Evolutionary conservation across 179 eudicot genomes (phyloP), one percentile per base, ranked within the genome.

Genomic region (Actinidia arguta): DNA sequence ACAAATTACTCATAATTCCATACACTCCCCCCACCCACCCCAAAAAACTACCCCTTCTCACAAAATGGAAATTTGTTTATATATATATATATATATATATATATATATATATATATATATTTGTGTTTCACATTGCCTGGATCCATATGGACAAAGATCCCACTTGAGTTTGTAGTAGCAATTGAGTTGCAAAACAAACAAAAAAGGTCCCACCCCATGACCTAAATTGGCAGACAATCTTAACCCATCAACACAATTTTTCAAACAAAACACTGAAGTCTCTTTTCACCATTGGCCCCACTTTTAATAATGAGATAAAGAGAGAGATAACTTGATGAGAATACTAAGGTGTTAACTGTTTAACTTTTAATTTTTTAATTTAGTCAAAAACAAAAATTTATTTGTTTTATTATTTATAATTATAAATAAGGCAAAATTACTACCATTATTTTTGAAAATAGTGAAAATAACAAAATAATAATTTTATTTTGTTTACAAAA

Each of bases 301-400:
- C 52, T 8, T 14, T 73, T 67, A 81, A 73, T 81, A 51, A 73
- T 81, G 73, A 71, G 58, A 54, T 36, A 14, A 47, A n/a, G 62
- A 39, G 61, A 36, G 18, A 70, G 11, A 11, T 4, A 14, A 31
- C 36, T 31, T 31, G 36, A 31, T 31, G 36, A 31, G 36, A 31
- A 31, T 2, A 31, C n/a, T n/a, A n/a, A n/a, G n/a, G n/a, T n/a
- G n/a, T n/a, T n/a, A n/a, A n/a, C n/a, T n/a, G n/a, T n/a, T n/a
- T n/a, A n/a, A n/a, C n/a, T n/a, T n/a, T n/a, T n/a, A n/a, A n/a
- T n/a, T n/a, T n/a, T n/a, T n/a, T n/a, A n/a, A n/a, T n/a, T n/a
- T n/a, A n/a, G n/a, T n/a, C n/a, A n/a, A n/a, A n/a, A n/a, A n/a
- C n/a, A n/a, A n/a, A n/a, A n/a, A n/a, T n/a, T n/a, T n/a, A n/a